A percentile compares a stretch with the other conserved stretches of the same genome.
phyloP scores from a whole-genome alignment of 2,329 filamentous ascomycete genomes.

The Emydomyces testavorans region DNA sequence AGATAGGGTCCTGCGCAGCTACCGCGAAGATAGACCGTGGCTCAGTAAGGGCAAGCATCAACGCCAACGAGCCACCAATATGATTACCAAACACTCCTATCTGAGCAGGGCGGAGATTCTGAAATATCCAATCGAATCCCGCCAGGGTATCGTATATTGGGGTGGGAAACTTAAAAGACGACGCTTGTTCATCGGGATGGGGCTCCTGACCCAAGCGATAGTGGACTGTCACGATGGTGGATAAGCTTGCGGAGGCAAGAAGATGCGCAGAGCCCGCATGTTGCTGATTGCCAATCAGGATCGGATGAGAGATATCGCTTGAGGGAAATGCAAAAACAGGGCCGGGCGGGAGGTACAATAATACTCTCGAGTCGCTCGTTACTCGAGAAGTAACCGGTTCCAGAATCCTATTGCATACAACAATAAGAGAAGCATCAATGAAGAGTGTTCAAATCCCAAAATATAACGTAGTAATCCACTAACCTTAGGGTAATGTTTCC shows the following conservation, averaged over 20 bases:
- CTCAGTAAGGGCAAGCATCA: conserved; percentile 36
- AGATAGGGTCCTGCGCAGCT: conserved; percentile 28
- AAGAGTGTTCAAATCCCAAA: background rate
- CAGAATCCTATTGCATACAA: conserved; percentile 6
- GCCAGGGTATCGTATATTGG: conserved; percentile 32
- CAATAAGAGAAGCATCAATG: background rate
- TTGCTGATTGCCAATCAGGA: background rate
- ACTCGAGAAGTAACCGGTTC: background rate
- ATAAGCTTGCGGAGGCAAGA: background rate
- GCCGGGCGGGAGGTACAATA: conserved; percentile 31
- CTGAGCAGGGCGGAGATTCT: conserved; percentile 23
- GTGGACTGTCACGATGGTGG: conserved; percentile 27
- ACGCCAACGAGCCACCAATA: conserved; percentile 33
- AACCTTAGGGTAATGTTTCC: conserved; percentile 24
- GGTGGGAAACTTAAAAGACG: conserved; percentile 25
- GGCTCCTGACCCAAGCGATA: conserved; percentile 28
- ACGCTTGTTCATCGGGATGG: background rate
- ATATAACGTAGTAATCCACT: background rate
- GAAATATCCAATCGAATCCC: conserved; percentile 31
- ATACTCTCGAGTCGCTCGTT: conserved; percentile 21
- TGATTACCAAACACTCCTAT: conserved; percentile 28
- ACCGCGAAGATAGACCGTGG: conserved; percentile 25
- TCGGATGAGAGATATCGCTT: background rate
- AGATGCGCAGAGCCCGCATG: background rate
- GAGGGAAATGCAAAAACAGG: conserved; percentile 20